Conservation (phyloP, 371 early-diverging fungal species). For the Mucor indicus region DNA sequence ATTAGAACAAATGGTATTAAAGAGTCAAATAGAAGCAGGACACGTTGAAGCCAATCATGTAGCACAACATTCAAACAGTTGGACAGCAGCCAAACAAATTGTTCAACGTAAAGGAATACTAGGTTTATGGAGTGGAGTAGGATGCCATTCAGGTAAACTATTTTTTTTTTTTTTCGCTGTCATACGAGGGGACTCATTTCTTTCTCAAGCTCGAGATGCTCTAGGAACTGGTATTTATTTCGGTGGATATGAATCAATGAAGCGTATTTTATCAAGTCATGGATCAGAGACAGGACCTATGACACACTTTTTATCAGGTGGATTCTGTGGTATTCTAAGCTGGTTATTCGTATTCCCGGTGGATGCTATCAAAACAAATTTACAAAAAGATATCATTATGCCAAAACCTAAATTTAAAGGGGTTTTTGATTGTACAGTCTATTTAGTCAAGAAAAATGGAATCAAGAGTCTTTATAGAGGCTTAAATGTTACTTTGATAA, state of each 20-base stretch:
- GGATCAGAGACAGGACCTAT: conserved; percentile 44
- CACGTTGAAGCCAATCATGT: conserved; percentile 1
- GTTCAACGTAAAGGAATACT: conserved; percentile 38
- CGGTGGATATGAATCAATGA: conserved; percentile 70
- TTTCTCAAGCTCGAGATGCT: conserved; percentile 60
- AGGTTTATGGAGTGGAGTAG: conserved; percentile 44
- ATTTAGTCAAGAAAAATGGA: conserved; percentile 54
- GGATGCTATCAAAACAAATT: conserved; percentile 70
- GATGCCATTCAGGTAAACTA: conserved; percentile 34
- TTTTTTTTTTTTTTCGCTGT: no score
- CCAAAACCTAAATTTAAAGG: conserved; percentile 43
- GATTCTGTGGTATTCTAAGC: conserved; percentile 71
- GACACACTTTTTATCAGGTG: conserved; percentile 72
- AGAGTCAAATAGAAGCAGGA: conserved; percentile 20
- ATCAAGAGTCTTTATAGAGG: conserved; percentile 70
- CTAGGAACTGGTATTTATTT: conserved; percentile 80
- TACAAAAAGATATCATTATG: conserved; percentile 70
- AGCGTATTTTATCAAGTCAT: conserved; percentile 49
- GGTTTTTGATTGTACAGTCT: conserved; percentile 52
- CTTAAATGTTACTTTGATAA: conserved; percentile 67
- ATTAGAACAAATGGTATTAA: conserved; percentile 59
- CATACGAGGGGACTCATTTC: no score
- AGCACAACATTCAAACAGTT: conserved; percentile 16
- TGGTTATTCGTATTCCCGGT: conserved; percentile 82
- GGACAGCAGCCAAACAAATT: conserved; percentile 47